These are phyloP conservation scores for Tilletiaria anomala DNA, from an alignment of 1,284 basidiomycete genomes.

Conservation along the genomic window DNA sequence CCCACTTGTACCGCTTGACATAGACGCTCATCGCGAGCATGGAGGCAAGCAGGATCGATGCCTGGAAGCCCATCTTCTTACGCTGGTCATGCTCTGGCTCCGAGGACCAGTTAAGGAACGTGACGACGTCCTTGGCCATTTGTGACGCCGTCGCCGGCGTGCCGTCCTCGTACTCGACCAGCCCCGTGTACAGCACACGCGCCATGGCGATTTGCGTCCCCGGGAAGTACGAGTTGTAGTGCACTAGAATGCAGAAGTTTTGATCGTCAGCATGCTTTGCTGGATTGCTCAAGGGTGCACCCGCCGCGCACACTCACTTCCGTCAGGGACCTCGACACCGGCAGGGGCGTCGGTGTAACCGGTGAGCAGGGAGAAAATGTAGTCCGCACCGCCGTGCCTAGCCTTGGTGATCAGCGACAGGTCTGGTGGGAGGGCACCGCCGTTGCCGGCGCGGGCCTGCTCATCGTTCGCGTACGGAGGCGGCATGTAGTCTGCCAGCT, in stretches of 20 bases:
- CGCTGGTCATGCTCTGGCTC: constrained; percentile 97
- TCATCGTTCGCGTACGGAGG: constrained; percentile 94
- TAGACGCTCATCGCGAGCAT: constrained; percentile 69
- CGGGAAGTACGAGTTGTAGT: constrained; percentile 41
- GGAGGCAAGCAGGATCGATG: constrained; percentile 45
- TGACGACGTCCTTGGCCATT: constrained; percentile 66
- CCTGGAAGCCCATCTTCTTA: constrained; percentile 75
- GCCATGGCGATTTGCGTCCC: constrained; percentile 83
- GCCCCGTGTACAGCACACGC: constrained; percentile 76
- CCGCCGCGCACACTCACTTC: constrained; percentile 58
- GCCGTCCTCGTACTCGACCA: constrained; percentile 45
- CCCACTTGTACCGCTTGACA: constrained; percentile 92
- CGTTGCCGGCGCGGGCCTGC: constrained; percentile 86
- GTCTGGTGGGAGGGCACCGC: constrained; percentile 90
- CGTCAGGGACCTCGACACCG: constrained; percentile 87
- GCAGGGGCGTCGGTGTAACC: constrained; percentile 95
- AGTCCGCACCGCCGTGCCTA: constrained; percentile 90
- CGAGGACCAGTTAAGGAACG: constrained; percentile 42
- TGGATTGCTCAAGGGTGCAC: background rate
- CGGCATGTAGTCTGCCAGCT: constrained; percentile 92
- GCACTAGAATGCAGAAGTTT: constrained; percentile 11
- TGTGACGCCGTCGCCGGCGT: constrained; percentile 96
- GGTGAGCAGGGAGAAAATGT: constrained; percentile 89
- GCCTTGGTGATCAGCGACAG: constrained; percentile 95
- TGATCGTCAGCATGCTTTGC: constrained; percentile 57